These are phyloP conservation scores for Termitomyces sp. DNA, from an alignment of 768 basidiomycete genomes.

Conservation along the genomic window DNA sequence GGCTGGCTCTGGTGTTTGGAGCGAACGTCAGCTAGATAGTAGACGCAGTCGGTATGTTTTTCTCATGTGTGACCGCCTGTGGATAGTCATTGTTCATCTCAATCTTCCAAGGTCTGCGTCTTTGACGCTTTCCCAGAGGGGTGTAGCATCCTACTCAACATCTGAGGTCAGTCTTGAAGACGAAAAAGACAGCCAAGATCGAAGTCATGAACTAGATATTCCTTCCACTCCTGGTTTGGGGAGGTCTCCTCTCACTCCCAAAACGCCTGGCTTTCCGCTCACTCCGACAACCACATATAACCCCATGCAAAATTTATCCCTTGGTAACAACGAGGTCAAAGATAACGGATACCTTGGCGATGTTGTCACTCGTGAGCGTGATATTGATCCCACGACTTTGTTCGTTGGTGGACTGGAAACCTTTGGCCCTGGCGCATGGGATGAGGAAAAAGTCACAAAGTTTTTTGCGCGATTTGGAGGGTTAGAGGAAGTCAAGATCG, in stretches of 20 bases:
- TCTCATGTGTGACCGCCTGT: not conserved
- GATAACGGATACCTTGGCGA: conserved; percentile 16
- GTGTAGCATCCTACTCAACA: not conserved
- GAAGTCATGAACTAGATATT: conserved; percentile 33
- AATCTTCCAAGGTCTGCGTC: conserved; percentile 9
- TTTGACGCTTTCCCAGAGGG: conserved; percentile 8
- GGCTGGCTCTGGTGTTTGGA: conserved; percentile 22
- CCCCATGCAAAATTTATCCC: conserved; percentile 24
- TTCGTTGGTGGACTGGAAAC: conserved; percentile 76
- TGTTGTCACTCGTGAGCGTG: conserved; percentile 22
- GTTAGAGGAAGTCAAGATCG: conserved; percentile 58
- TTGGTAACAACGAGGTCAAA: conserved; percentile 20
- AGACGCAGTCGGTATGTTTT: conserved; percentile 7
- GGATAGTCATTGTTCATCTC: not conserved
- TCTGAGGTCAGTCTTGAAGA: conserved; percentile 3
- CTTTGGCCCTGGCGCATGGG: conserved; percentile 59
- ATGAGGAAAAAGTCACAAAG: conserved; percentile 51
- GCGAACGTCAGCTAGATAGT: conserved; percentile 10
- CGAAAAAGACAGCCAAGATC: conserved; percentile 12
- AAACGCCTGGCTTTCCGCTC: conserved; percentile 42
- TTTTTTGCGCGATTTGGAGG: conserved; percentile 63
- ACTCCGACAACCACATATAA: conserved; percentile 39
- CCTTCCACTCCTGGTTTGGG: conserved; percentile 40
- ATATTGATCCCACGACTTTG: conserved; percentile 61
- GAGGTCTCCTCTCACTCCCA: conserved; percentile 44